These are phyloP conservation scores for Ochetophila trinervis DNA, from an alignment of 306 rosid genomes.

Conservation along the genomic window DNA sequence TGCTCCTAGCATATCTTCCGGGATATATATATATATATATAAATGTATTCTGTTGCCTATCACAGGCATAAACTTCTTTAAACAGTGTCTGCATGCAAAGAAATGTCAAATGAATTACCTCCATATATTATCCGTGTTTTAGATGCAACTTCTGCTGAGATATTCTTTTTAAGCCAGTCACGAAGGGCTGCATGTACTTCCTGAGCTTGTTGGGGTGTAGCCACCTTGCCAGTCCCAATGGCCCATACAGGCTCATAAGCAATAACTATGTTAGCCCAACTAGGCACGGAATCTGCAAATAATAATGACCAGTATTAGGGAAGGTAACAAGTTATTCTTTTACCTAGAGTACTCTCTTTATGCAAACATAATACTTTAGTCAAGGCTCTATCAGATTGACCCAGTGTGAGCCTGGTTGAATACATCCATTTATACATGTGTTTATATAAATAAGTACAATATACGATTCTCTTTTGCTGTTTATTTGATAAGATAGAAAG, in stretches of 20 bases:
- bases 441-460: background rate
- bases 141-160: slow-evolving; percentile 87
- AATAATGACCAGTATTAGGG: slow-evolving; percentile 14
- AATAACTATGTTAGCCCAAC: slow-evolving; percentile 90
- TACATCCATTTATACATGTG: too few relatives aligned
- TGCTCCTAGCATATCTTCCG: too few relatives aligned
- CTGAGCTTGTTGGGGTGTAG: slow-evolving; percentile 94
- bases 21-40: too few relatives aligned
- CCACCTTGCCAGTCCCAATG: slow-evolving; percentile 99
- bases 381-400: too few relatives aligned
- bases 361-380: too few relatives aligned
- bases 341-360: background rate
- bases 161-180: slow-evolving; percentile 81
- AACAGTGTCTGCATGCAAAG: background rate
- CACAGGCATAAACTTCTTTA: too few relatives aligned
- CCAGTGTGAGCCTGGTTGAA: too few relatives aligned
- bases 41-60: too few relatives aligned
- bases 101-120: slow-evolving; percentile 45
- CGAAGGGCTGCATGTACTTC: slow-evolving; percentile 94
- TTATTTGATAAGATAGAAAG: slow-evolving; percentile 11
- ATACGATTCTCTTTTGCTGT: background rate
- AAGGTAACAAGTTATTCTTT: background rate
- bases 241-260: slow-evolving; percentile 99
- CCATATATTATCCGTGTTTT: slow-evolving; percentile 93
- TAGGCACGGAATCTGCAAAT: slow-evolving; percentile 76